phyloP scores from a whole-genome alignment of 192 early-diverging fungal species.

The Mortierella hygrophila region DNA sequence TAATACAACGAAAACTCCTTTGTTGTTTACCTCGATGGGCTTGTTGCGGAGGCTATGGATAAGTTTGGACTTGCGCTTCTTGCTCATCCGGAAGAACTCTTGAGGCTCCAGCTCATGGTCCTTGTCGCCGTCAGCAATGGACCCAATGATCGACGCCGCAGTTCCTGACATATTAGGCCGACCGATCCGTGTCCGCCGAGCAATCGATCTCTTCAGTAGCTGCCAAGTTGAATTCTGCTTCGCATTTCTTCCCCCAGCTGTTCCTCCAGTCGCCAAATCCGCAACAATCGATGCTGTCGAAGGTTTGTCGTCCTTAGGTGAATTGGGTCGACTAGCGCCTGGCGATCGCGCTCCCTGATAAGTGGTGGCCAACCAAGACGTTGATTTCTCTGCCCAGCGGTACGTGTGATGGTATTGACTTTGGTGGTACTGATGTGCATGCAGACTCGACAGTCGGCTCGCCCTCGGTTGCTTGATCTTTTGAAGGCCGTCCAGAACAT shows the following conservation, averaged over 20 bases:
- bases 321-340: slow-evolving; percentile 18
- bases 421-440: neutral
- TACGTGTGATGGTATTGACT: neutral
- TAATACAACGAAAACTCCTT: neutral
- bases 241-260: neutral
- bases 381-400: slow-evolving; percentile 32
- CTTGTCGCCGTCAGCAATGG: slow-evolving; percentile 13
- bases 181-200: neutral
- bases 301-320: slow-evolving; percentile 24
- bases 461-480: slow-evolving; percentile 32
- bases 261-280: neutral
- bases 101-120: slow-evolving; percentile 38
- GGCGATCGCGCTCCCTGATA: slow-evolving; percentile 24
- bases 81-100: slow-evolving; percentile 41
- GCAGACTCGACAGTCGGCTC: neutral
- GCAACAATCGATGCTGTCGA: slow-evolving; percentile 18
- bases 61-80: slow-evolving; percentile 25
- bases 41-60: slow-evolving; percentile 47
- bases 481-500: slow-evolving; percentile 37
- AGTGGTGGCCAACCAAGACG: slow-evolving; percentile 8
- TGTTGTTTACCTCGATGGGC: slow-evolving; percentile 35
- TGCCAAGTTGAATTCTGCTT: slow-evolving; percentile 17
- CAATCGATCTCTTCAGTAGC: slow-evolving; percentile 19
- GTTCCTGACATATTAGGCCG: neutral
- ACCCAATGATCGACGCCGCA: slow-evolving; percentile 13